Evolutionary conservation across 1,284 basidiomycete species (phyloP), one percentile per base, ranked within the genome.

Genomic region (Cystobasidiaceae sp.): DNA sequence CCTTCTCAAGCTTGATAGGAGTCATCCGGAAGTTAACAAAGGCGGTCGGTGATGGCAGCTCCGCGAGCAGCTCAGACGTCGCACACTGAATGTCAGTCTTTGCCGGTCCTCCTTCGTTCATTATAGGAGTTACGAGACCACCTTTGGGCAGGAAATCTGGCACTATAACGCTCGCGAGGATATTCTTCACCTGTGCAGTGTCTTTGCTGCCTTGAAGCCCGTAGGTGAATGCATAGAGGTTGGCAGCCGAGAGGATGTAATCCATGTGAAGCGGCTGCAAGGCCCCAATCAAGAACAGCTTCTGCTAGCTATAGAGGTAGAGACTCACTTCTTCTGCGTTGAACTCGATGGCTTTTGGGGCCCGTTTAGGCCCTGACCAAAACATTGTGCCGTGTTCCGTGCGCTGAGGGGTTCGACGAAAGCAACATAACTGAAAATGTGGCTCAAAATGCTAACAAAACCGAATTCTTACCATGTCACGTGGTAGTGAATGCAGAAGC

Each of bases 1-100:
- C 96, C 81, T 99, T 99, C 81, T 99, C 96, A 74, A 99, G 97
- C 75, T 97, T 93, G 61, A 93, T 92, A 3, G 96, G 91, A 65
- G 83, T 88, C 64, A 99, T 83, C 66, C 94, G 88, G 81, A 93
- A 97, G 32, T 97, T 97, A 41, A 90, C 92, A 49, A 99, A 80
- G 21, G 90, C 90, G 3, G 90, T 89, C 2, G 92, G 91, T n/a
- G 87, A 76, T n/a, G 93, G 93, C 19, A 96, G 80, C 67, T 85
- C 82, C 69, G 84, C 81, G 57, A 83, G 75, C 62, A 90, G 78
- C 37, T 83, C 81, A 11, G 81, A 78, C 6, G 89, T 85, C 48
- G 82, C 82, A 32, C 79, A 76, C 70, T 81, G 84, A 23, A 62
- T 45, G 11, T 58, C 63, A 41, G 44, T 58, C 59, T 70, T 71